Conservation (phyloP, 2,329 filamentous ascomycete genomes). For the Talaromyces amestolkiae region DNA sequence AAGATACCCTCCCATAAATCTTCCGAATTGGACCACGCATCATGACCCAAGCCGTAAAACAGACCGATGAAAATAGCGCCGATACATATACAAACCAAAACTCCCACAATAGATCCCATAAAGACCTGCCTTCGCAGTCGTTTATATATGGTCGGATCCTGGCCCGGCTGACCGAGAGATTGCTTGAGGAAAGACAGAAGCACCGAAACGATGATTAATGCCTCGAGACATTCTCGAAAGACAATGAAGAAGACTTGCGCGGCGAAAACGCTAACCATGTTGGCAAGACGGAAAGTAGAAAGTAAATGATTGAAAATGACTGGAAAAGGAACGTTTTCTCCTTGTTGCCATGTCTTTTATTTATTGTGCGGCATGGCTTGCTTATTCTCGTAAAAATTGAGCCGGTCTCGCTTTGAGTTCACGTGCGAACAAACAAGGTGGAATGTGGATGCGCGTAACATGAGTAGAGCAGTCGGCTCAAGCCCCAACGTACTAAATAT, state of each 20-base stretch:
- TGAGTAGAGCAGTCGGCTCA: too few relatives aligned
- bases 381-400: too few relatives aligned
- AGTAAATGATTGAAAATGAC: too few relatives aligned
- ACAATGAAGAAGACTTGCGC: conserved; percentile 75
- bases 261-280: conserved; percentile 20
- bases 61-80: conserved; percentile 68
- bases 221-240: conserved; percentile 81
- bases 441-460: too few relatives aligned
- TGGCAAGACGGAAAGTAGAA: conserved; percentile 23
- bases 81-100: conserved; percentile 64
- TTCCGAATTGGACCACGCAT: conserved; percentile 67
- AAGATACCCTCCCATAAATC: conserved; percentile 81
- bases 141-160: conserved; percentile 64
- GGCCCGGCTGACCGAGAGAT: conserved; percentile 62
- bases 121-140: conserved; percentile 63
- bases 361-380: too few relatives aligned
- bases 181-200: conserved; percentile 82
- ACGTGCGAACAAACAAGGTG: too few relatives aligned
- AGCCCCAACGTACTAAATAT: too few relatives aligned
- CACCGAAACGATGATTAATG: conserved; percentile 81
- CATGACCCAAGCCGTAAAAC: conserved; percentile 67
- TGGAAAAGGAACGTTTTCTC: too few relatives aligned
- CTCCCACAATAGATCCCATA: conserved; percentile 63
- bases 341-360: too few relatives aligned
- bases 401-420: too few relatives aligned